Base-by-base conservation (phyloP, 2,329 filamentous ascomycete genomes). In the Aschersonia sp. region DNA sequence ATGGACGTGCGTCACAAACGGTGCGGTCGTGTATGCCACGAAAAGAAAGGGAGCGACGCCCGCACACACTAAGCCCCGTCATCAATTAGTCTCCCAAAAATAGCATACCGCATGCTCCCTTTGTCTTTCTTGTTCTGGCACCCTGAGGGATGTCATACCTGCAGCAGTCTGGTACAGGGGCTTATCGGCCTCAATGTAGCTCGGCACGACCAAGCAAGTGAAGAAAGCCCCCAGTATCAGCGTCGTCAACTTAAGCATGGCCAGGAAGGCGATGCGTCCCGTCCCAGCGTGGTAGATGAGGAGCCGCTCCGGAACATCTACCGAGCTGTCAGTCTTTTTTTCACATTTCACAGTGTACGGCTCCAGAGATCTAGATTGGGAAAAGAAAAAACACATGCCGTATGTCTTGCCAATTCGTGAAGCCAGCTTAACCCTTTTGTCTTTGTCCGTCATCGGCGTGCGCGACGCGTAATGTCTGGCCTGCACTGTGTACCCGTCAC, bases 211-310 rank as follows among this genome's bases (percentile, higher is more conserved):
- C 30, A 87, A 65, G 46, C 82, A 64, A 53, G 71, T 73, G 56
- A 85, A 85, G 54, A 84, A 78, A 29, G 72, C 73, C 48, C 83
- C 82, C 40, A 85, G 63, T 51, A 88, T 77, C 41, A 92, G 72
- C 3, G 82, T 82, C 1, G 80, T 80, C 48, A 91, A 66, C 57
- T 88, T 87, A 52, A 85, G 62, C 58, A 80, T 76, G 45, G 82
- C 84, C 44, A 91, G 65, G 54, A 84, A 82, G 5, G 80, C 77
- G 31, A 77, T 82, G 50, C 77, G 74, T 6, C 73, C 73, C 0
- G 78, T 82, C 47, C 86, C 85, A 47, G 80, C 80, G 65, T 89
- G 84, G 63, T 86, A 94, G 52, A 94, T 75, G 54, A 88, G 72
- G 31, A 89, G 59, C 10, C 68, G 68, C 52, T 78, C 72, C 0